Evolutionary conservation across 139 green algal species (phyloP), one percentile per base, ranked within the genome.

Genomic region (Chlorella sorokiniana): DNA sequence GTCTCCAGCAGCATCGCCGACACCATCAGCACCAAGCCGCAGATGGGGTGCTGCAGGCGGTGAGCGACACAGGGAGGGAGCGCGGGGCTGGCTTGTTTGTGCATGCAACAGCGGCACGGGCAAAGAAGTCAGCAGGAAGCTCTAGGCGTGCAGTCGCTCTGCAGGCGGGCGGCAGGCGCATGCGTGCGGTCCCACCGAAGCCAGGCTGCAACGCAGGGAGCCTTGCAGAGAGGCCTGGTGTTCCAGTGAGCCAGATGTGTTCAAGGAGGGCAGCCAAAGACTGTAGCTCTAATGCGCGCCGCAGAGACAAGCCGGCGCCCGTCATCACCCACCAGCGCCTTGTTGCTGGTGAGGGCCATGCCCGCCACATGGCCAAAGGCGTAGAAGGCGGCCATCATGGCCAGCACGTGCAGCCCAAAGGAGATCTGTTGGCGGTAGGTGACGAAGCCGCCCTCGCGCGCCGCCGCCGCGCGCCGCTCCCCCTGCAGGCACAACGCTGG

Each of bases 381-480:
- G 75, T 91, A 96, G 61, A 94, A 95, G 4, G 90, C 88, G 23
- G 84, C 90, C 93, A 97, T 97, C 72, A 92, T 94, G 0, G 92
- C 89, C 1, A 96, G 41, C 29, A 97, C 87, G 76, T 96, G 93
- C n/a, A 93, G 63, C 3, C 90, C 93, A 86, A 93, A 95, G 0
- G 83, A 87, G 6, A 95, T 78, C 83, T 96, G 93, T 70, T 94
- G 76, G 59, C 85, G 87, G 23, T 89, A 92, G 16, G 84, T 93
- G 8, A 74, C 80, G 8, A 96, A 72, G 25, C 77, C 76, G 48
- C 81, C 83, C 41, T 88, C 83, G 0, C 74, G 44, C 37, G 56
- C 81, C n/a, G 83, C 85, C 18, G 83, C 86, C 54, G 86, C 69
- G 27, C 73, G 62, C 72, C 94, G 93, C n/a, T 90, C 81, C 1